These are phyloP conservation scores for Nephelium lappaceum DNA, from an alignment of 345 rosid genomes.

Conservation along the genomic window DNA sequence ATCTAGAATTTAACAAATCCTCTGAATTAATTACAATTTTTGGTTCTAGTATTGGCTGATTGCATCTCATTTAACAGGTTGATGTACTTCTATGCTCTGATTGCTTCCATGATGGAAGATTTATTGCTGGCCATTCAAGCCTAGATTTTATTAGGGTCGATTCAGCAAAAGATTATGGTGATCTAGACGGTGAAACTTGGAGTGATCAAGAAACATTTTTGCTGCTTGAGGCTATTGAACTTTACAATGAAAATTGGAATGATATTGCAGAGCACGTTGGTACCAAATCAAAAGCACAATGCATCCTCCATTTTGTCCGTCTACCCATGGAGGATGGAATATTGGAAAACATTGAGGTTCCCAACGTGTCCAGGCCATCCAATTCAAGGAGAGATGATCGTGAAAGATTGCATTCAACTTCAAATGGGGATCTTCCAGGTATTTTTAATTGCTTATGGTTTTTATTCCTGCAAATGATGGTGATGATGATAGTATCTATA, in stretches of 20 bases:
- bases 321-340: constrained; percentile 86
- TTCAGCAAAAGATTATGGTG: constrained; percentile 63
- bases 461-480: constrained; percentile 7
- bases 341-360: constrained; percentile 83
- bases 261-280: constrained; percentile 94
- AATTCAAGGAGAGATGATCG: constrained; percentile 53
- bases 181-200: constrained; percentile 89
- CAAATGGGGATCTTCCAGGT: constrained; percentile 67
- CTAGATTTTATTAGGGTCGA: constrained; percentile 79
- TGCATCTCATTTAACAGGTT: constrained; percentile 55
- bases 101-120: constrained; percentile 90
- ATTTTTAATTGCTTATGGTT: constrained; percentile 24
- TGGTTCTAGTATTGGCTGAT: constrained; percentile 22
- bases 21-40: constrained; percentile 5
- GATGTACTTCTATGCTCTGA: constrained; percentile 69
- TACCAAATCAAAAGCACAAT: constrained; percentile 94
- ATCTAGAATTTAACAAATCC: constrained; percentile 6
- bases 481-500: constrained; percentile 1
- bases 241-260: constrained; percentile 83
- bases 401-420: constrained; percentile 41
- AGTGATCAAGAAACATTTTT: constrained; percentile 85
- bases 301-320: constrained; percentile 90
- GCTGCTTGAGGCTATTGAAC: constrained; percentile 94
- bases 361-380: constrained; percentile 44
- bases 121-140: constrained; percentile 84